Evolutionary conservation across 257 asterid genomes (phyloP), one percentile per base, ranked within the genome.

Genomic region (Solanum ahanhuiri): DNA sequence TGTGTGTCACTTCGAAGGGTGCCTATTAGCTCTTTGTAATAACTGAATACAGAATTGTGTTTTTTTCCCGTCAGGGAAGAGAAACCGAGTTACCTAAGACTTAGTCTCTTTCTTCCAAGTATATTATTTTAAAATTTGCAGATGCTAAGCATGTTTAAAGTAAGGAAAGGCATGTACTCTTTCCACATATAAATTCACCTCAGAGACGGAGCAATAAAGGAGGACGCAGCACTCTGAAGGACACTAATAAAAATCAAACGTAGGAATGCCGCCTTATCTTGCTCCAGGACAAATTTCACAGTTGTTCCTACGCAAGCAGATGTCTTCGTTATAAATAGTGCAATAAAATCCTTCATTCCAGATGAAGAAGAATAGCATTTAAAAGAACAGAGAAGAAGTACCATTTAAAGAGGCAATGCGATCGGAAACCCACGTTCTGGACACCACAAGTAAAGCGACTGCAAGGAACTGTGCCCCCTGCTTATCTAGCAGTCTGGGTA

Each of bases 371-470:
- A 71, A 90, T 67, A 18, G 22, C 35, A 86, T 88, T 6, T 48
- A 70, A 82, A 83, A 87, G 43, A 76, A 35, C 51, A 84, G 77
- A 69, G 34, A 30, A 54, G 72, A 54, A 58, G 69, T 90, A 95
- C 99, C 99, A 93, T 97, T 97, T 85, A 97, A 89, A 87, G 99
- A 95, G 86, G 99, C 99, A 87, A 97, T 97, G 83, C 98, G 98
- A 86, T 97, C 99, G 70, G 99, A 94, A 88, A 97, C 92, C 98
- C 96, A 94, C 12, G 99, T 97, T 90, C 99, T 95, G 84, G 98
- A 94, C 81, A 94, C 86, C 88, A 97, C 99, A 82, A 97, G 95
- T 81, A 93, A 70, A 86, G 98, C 98, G 89, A 97, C 98, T 35
- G 97, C 94, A 89, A 97, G 96, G 89, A 97, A 93, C 90, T 95